Base-by-base conservation (phyloP, 176 grass and related monocot genomes). In the Ampelocalamus luodianensis region DNA sequence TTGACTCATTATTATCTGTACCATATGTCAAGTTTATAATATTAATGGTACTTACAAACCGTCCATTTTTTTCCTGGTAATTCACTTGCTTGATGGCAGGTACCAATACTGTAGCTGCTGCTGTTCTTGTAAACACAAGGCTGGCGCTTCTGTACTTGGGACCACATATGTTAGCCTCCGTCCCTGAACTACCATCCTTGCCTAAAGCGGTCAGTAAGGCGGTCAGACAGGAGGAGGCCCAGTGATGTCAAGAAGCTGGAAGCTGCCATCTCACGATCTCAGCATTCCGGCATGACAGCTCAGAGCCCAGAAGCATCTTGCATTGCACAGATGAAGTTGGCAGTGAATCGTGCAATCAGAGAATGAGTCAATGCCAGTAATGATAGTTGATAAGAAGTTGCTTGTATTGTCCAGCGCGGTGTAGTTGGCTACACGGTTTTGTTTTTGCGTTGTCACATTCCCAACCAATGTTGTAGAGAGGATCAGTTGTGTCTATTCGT, bases 121-220 rank as follows among this genome's bases (percentile, higher is more conserved):
- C 56, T 20, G 24, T 71, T 77, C 65, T 64, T 82, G 78, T 86
- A 82, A 77, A 90, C 58, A 76, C 71, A 86, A 77, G 72, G 45
- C 66, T 29, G 63, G 18, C 20, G 12, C 54, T 63, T 16, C 11
- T 89, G 71, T 53, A 37, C 15, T 48, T 13, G 53, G 18, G 29
- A 58, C 54, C 20, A n/a, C 20, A 58, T 58, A 58, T 1, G 20
- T n/a, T 58, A n/a, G 54, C 54, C 20, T 58, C 22, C 36, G 17
- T 20, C 50, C 36, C 32, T 59, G 17, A 71, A 63, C 38, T 58
- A 64, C 59, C 23, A 14, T 50, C 43, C 24, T 14, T 60, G 58
- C 24, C 48, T 56, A 37, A 29, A 18, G 37, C 17, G 6, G 12
- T 84, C n/a, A 55, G 72, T 56, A 37, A 29, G 24, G 37, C 17